Percentiles rank a stretch among this genome's conserved stretches.
phyloP scores from a whole-genome alignment of 345 rosid genomes.

The Gossypium mustelinum region DNA sequence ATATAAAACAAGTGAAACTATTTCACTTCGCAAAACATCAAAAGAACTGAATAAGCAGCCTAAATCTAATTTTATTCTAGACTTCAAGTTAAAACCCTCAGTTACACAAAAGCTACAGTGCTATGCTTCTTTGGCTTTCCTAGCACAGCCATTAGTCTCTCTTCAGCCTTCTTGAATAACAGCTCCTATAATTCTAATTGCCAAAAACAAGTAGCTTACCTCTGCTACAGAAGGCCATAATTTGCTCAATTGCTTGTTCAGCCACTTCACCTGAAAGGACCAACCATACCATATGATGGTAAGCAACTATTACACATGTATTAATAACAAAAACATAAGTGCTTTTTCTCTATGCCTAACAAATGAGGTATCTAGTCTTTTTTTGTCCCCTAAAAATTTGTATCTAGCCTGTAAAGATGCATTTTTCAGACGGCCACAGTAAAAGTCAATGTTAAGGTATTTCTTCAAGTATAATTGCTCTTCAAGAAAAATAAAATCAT shows the following conservation, averaged over 20 bases:
- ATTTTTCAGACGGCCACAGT: neutral
- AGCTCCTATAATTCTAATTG: conserved; percentile 7
- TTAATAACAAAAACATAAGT: neutral
- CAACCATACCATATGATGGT: conserved; percentile 12
- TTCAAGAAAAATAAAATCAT: neutral
- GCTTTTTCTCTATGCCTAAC: neutral
- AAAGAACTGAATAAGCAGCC: conserved; percentile 1
- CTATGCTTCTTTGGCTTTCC: conserved; percentile 1
- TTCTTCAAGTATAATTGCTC: neutral
- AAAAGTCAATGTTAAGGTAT: neutral
- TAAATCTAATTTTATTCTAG: neutral
- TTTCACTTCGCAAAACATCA: neutral
- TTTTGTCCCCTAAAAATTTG: neutral
- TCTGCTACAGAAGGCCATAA: conserved; percentile 98
- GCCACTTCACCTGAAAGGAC: conserved; percentile 85
- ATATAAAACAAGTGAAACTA: neutral
- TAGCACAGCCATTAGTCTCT: conserved; percentile 4
- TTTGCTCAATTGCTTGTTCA: conserved; percentile 89
- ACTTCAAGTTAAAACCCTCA: neutral
- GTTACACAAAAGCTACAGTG: neutral
- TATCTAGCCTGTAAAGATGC: neutral
- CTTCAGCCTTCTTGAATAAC: conserved; percentile 12
- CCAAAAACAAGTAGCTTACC: conserved; percentile 40
- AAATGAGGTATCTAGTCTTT: neutral
- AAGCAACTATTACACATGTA: conserved; percentile 8